Percentiles rank a stretch among this genome's conserved stretches.
Conservation (phyloP, 139 green algal species). For the Penium margaritaceum region DNA sequence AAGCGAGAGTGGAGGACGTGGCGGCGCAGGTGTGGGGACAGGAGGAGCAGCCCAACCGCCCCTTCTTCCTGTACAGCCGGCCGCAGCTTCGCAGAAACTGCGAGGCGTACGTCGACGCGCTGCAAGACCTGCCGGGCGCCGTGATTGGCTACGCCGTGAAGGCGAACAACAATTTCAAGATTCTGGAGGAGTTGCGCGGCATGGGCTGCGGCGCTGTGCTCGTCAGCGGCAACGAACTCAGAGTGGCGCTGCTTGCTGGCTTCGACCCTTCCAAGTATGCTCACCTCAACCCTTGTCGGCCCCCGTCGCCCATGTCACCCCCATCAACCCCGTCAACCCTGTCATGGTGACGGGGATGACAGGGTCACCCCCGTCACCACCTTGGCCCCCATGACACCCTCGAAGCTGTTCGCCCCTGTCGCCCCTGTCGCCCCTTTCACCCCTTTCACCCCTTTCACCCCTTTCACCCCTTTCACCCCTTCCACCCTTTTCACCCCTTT, state of each 20-base stretch:
- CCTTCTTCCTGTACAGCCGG: constrained; percentile 89
- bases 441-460: no score
- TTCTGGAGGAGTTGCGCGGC: constrained; percentile 72
- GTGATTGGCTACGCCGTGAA: constrained; percentile 96
- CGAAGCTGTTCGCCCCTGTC: no score
- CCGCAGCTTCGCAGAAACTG: constrained; percentile 42
- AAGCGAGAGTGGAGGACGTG: constrained; percentile 81
- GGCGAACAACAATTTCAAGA: constrained; percentile 93
- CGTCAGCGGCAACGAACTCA: constrained; percentile 90
- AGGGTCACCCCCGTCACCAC: no score
- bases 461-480: no score
- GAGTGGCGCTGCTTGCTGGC: constrained; percentile 70
- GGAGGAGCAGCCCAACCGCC: constrained; percentile 57
- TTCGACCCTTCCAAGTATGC: constrained; percentile 85
- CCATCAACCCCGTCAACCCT: no score
- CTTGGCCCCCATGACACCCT: no score
- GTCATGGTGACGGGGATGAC: no score
- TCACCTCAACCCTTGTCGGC: no score
- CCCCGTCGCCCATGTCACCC: no score
- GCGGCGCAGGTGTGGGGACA: constrained; percentile 10
- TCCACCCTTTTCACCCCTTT: no score
- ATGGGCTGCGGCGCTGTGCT: constrained; percentile 75
- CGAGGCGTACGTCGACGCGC: constrained; percentile 70
- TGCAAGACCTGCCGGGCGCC: constrained; percentile 67
- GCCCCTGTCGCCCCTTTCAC: no score